These are phyloP conservation scores for Rubia tinctorum DNA, from an alignment of 305 asterid species.

Conservation along the genomic window DNA sequence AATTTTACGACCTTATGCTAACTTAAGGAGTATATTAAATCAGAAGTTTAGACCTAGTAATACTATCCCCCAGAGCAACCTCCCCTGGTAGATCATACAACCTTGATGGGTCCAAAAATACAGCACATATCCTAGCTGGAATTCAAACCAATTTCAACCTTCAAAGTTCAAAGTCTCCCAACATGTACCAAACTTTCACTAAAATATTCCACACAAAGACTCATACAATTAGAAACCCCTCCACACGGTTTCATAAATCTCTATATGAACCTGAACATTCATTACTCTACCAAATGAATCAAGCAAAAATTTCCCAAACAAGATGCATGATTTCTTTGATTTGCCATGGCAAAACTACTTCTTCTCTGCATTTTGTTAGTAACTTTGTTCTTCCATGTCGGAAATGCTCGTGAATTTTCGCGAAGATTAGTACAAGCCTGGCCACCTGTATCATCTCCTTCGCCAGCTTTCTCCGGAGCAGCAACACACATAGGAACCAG, in stretches of 20 bases:
- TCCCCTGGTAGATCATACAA: conserved; percentile 15
- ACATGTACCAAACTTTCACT: not conserved
- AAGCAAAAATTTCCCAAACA: not conserved
- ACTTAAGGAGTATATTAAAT: no score
- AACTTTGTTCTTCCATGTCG: not conserved
- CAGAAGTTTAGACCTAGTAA: not conserved
- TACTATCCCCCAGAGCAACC: conserved; percentile 24
- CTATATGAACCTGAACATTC: not conserved
- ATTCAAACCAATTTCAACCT: conserved; percentile 12
- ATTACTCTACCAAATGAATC: not conserved
- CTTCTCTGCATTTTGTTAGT: conserved; percentile 14
- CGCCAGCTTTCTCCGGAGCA: conserved; percentile 13
- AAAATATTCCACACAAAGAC: not conserved
- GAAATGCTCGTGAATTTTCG: not conserved
- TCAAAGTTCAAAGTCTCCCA: conserved; percentile 10
- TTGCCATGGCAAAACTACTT: conserved; percentile 26
- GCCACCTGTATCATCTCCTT: conserved; percentile 2
- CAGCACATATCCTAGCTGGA: not conserved
- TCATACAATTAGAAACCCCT: not conserved
- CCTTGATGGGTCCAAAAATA: conserved; percentile 18
- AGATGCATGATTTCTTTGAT: not conserved
- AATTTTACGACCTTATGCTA: no score
- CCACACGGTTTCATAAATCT: not conserved
- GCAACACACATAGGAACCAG: conserved; percentile 9
- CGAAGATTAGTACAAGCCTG: conserved; percentile 14